phyloP scores from a whole-genome alignment of 1,139 yeast genomes.

The Pichiaceae sp. region DNA sequence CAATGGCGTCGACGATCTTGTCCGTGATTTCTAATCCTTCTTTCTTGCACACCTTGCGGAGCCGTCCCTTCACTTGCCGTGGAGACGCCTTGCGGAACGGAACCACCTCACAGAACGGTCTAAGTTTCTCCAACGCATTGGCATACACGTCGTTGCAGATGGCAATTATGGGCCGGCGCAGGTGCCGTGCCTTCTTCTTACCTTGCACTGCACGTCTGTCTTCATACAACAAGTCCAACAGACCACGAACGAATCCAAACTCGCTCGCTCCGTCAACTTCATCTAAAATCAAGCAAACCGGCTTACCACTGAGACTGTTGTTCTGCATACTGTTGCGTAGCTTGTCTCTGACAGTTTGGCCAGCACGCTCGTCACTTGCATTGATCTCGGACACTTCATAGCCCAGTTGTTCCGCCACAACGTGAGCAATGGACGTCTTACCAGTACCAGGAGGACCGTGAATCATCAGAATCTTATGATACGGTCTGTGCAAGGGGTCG shows the following conservation, averaged over 20 bases:
- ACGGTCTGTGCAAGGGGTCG: constrained; percentile 67
- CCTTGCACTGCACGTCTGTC: constrained; percentile 47
- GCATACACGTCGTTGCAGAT: constrained; percentile 84
- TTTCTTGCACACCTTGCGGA: constrained; percentile 40
- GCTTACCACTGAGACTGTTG: constrained; percentile 56
- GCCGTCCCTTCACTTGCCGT: constrained; percentile 36
- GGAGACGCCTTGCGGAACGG: constrained; percentile 54
- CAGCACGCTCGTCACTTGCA: constrained; percentile 80
- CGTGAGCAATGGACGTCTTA: constrained; percentile 83
- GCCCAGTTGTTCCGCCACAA: constrained; percentile 75
- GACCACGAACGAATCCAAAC: constrained; percentile 64
- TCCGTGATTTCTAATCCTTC: constrained; percentile 30
- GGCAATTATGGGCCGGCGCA: constrained; percentile 81
- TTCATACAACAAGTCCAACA: constrained; percentile 50
- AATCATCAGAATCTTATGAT: constrained; percentile 57
- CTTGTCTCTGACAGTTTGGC: constrained; percentile 44
- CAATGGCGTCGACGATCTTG: constrained; percentile 43
- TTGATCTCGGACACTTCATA: constrained; percentile 78
- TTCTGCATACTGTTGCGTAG: constrained; percentile 65
- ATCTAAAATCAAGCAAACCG: constrained; percentile 78
- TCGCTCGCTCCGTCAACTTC: constrained; percentile 91
- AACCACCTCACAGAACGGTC: constrained; percentile 66
- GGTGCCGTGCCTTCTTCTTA: constrained; percentile 22
- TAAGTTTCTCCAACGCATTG: constrained; percentile 61
- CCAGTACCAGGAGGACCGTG: constrained; percentile 95